phyloP scores from a whole-genome alignment of 2,329 filamentous ascomycete genomes.

The Diaporthe citrichinensis region DNA sequence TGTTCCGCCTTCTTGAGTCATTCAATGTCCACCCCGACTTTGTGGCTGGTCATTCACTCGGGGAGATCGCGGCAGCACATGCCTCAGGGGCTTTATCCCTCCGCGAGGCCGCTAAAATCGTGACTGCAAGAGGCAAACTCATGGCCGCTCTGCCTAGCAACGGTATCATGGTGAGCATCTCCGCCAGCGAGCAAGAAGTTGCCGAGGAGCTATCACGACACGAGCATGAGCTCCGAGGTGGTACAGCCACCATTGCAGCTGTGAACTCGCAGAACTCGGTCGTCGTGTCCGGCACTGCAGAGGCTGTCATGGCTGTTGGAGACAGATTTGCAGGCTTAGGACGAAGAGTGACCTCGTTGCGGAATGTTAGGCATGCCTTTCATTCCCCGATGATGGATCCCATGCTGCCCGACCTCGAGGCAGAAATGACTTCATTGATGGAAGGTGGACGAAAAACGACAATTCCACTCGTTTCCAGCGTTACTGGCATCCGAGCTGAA shows the following conservation, averaged over 20 bases:
- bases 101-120: conserved; percentile 50
- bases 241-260: background rate
- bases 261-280: conserved; percentile 14
- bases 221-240: background rate
- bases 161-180: conserved; percentile 32
- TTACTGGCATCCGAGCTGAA: background rate
- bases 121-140: conserved; percentile 50
- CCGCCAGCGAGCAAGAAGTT: conserved; percentile 8
- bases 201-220: background rate
- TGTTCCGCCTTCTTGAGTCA: conserved; percentile 50
- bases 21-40: conserved; percentile 50
- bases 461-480: conserved; percentile 11
- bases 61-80: conserved; percentile 50
- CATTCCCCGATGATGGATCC: conserved; percentile 32
- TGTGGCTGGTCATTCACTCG: conserved; percentile 50
- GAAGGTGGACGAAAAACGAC: background rate
- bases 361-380: conserved; percentile 12
- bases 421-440: background rate
- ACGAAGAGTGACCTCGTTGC: background rate
- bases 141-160: conserved; percentile 44
- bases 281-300: conserved; percentile 13
- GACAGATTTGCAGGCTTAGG: background rate
- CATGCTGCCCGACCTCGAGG: background rate
- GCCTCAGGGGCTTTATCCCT: conserved; percentile 51
- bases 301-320: background rate